Percentiles rank a stretch among this genome's conserved stretches.
Evolutionary conservation across 805 yeast species (phyloP).

Genomic region (Candida broadrunensis): DNA sequence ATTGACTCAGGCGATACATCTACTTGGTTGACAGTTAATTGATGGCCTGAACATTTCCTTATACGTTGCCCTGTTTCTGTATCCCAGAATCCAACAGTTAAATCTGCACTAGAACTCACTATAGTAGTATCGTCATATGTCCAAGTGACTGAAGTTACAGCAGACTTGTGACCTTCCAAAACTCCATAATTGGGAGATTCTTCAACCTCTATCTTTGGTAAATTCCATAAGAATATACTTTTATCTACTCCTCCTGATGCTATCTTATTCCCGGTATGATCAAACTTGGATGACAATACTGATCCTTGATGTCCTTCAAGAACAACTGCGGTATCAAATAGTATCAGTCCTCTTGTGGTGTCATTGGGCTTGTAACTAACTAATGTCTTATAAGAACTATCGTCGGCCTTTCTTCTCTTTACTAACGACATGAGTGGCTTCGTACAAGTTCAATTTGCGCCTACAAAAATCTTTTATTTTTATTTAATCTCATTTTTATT

Average conservation of each 20-base stretch:
- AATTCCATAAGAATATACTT: conserved; percentile 45
- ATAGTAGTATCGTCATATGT: conserved; percentile 34
- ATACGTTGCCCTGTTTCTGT: conserved; percentile 50
- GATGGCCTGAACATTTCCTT: conserved; percentile 54
- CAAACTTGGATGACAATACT: conserved; percentile 52
- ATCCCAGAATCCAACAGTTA: conserved; percentile 63
- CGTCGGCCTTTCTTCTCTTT: conserved; percentile 25
- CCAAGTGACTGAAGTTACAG: conserved; percentile 63
- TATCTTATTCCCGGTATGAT: conserved; percentile 45
- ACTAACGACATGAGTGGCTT: conserved; percentile 27
- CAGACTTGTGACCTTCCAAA: conserved; percentile 58
- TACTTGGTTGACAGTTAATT: conserved; percentile 54
- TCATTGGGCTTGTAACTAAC: neutral
- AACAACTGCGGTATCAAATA: conserved; percentile 28
- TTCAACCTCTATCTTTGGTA: conserved; percentile 26
- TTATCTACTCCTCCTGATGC: conserved; percentile 67
- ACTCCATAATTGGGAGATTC: conserved; percentile 41
- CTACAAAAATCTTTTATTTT: no score
- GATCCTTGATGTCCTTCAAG: conserved; percentile 55
- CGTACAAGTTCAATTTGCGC: no score
- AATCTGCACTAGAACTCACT: conserved; percentile 59
- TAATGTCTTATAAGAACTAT: neutral
- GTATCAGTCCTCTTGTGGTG: conserved; percentile 6
- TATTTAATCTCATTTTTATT: no score
- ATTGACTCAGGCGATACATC: conserved; percentile 24